Conservation (phyloP, 75 land plant genomes). For the Cunninghamia lanceolata region DNA sequence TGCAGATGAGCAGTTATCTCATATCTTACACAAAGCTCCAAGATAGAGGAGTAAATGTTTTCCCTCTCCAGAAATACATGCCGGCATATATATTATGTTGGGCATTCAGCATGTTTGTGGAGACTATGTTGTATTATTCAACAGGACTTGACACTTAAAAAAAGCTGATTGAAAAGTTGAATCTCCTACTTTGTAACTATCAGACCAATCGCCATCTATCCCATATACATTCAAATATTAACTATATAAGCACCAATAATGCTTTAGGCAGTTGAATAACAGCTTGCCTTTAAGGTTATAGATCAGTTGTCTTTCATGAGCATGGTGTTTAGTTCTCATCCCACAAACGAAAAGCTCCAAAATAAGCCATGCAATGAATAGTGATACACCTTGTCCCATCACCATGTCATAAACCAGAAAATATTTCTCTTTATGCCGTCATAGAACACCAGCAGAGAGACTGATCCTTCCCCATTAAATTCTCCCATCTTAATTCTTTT, state of each 20-base stretch:
- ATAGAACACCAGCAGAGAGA: background rate
- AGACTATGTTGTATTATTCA: background rate
- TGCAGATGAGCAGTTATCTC: background rate
- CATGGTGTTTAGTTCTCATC: background rate
- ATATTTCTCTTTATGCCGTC: background rate
- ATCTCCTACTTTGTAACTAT: background rate
- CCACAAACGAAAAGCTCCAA: background rate
- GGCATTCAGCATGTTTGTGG: background rate
- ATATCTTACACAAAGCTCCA: background rate
- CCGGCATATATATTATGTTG: background rate
- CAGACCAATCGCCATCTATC: background rate
- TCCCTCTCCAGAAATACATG: background rate
- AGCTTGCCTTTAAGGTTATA: background rate
- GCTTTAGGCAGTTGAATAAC: background rate
- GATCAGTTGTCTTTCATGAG: background rate
- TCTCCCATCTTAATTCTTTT: background rate
- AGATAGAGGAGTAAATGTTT: background rate
- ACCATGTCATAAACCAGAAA: background rate
- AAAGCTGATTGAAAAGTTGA: background rate
- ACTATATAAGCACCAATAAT: background rate
- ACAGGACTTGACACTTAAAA: background rate
- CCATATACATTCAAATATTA: background rate
- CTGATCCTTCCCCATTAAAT: background rate
- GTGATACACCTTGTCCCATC: background rate
- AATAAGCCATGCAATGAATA: background rate